phyloP scores from a whole-genome alignment of 2,329 filamentous ascomycete genomes.

The Ophiocordyceps camponoti-leonardi region DNA sequence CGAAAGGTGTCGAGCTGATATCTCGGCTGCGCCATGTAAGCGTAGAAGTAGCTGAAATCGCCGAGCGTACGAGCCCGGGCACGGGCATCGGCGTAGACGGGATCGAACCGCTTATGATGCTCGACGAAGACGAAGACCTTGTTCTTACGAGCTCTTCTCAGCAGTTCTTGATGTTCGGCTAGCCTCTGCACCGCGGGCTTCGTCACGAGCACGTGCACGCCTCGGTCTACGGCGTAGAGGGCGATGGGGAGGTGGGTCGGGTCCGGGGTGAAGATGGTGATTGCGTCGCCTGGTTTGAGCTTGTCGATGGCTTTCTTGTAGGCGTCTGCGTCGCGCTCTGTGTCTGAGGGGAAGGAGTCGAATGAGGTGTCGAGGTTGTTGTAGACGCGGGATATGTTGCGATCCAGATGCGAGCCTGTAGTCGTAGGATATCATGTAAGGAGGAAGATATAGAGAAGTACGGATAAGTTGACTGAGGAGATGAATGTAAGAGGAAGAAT shows the following conservation, averaged over 20 bases:
- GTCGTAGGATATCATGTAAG: too few relatives aligned
- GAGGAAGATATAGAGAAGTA: too few relatives aligned
- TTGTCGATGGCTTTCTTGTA: slow-evolving; percentile 83
- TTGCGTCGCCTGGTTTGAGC: slow-evolving; percentile 65
- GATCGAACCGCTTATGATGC: slow-evolving; percentile 94
- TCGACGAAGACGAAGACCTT: slow-evolving; percentile 85
- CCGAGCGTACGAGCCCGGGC: slow-evolving; percentile 61
- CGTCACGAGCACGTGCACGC: slow-evolving; percentile 81
- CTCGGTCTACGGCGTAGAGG: slow-evolving; percentile 74
- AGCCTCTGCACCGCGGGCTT: slow-evolving; percentile 85
- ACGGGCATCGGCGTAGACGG: slow-evolving; percentile 76
- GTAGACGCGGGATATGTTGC: slow-evolving; percentile 78
- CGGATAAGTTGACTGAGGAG: too few relatives aligned
- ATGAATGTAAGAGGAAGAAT: too few relatives aligned
- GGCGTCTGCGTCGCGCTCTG: slow-evolving; percentile 55
- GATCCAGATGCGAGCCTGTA: slow-evolving; percentile 63
- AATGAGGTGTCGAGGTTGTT: slow-evolving; percentile 81
- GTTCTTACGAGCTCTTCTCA: slow-evolving; percentile 53
- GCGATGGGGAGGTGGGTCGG: slow-evolving; percentile 87
- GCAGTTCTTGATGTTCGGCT: slow-evolving; percentile 58
- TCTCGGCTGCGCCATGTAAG: slow-evolving; percentile 89
- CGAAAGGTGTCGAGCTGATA: slow-evolving; percentile 88
- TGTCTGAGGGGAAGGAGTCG: slow-evolving; percentile 63
- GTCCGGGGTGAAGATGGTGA: slow-evolving; percentile 93
- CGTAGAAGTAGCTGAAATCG: slow-evolving; percentile 98